Conservation (phyloP, 1,284 basidiomycete species). For the Cutaneotrichosporon sp. region DNA sequence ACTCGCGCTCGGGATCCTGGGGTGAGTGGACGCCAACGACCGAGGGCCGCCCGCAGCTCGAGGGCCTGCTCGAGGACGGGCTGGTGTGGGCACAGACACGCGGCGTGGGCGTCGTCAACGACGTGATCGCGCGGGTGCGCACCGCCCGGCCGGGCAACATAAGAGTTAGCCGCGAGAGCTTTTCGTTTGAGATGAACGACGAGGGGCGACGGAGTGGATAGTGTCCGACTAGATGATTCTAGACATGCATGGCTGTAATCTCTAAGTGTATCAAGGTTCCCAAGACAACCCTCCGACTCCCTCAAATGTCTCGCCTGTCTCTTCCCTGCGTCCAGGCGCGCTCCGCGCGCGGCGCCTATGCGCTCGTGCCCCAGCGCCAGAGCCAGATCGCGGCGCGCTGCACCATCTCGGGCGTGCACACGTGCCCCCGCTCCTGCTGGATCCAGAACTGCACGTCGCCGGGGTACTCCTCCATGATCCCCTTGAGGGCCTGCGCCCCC, state of each 20-base stretch:
- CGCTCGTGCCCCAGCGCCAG: conserved; percentile 27
- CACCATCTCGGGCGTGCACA: conserved; percentile 49
- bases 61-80: conserved; percentile 23
- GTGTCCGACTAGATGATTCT: background rate
- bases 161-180: background rate
- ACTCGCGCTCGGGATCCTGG: conserved; percentile 8
- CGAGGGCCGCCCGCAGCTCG: conserved; percentile 11
- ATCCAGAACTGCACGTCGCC: conserved; percentile 14
- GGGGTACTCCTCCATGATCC: conserved; percentile 15
- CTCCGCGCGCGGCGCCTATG: too few relatives aligned
- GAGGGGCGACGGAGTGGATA: conserved; percentile 2
- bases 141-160: background rate
- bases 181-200: conserved; percentile 12
- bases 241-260: conserved; percentile 1
- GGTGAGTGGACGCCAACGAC: conserved; percentile 1
- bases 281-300: background rate
- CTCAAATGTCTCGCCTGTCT: too few relatives aligned
- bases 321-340: too few relatives aligned
- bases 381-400: conserved; percentile 46
- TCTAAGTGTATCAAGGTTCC: background rate
- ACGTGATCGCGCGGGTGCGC: conserved; percentile 22
- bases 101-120: conserved; percentile 23
- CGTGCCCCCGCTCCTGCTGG: conserved; percentile 16
- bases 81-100: conserved; percentile 23
- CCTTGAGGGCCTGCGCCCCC: conserved; percentile 8